Conservation (phyloP, 2,329 filamentous ascomycete species). For the Claviceps sp. region DNA sequence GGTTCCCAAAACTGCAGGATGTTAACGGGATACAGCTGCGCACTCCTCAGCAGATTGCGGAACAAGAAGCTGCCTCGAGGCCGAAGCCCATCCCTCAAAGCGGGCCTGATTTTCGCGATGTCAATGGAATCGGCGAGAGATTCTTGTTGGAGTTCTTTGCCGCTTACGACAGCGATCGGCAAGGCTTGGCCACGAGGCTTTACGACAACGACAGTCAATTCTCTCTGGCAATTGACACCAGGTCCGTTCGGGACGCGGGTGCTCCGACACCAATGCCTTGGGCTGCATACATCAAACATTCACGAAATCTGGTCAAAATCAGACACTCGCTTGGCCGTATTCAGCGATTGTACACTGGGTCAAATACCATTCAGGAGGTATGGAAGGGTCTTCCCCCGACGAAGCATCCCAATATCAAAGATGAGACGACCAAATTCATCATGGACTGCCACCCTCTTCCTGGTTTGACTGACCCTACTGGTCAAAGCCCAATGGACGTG, state of each 20-base stretch:
- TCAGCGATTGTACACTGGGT: slow-evolving; percentile 52
- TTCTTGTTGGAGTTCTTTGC: slow-evolving; percentile 65
- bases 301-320: slow-evolving; percentile 64
- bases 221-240: slow-evolving; percentile 59
- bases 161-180: slow-evolving; percentile 59
- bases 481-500: slow-evolving; percentile 50
- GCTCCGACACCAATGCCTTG: slow-evolving; percentile 41
- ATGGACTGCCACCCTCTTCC: slow-evolving; percentile 69
- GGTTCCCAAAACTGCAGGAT: slow-evolving; percentile 70
- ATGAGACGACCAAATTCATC: slow-evolving; percentile 59
- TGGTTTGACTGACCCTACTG: slow-evolving; percentile 55
- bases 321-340: slow-evolving; percentile 45
- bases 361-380: slow-evolving; percentile 48
- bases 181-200: slow-evolving; percentile 46
- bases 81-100: slow-evolving; percentile 47
- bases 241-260: slow-evolving; percentile 34
- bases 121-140: slow-evolving; percentile 57
- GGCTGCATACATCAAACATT: slow-evolving; percentile 63
- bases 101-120: slow-evolving; percentile 59
- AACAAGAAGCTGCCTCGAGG: slow-evolving; percentile 33
- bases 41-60: slow-evolving; percentile 54
- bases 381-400: slow-evolving; percentile 63
- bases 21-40: slow-evolving; percentile 66
- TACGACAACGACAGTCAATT: slow-evolving; percentile 69
- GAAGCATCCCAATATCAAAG: slow-evolving; percentile 56